Evolutionary conservation across 768 basidiomycete genomes (phyloP), one percentile per base, ranked within the genome.

Genomic region (Tylopilus cervinicoccineus): DNA sequence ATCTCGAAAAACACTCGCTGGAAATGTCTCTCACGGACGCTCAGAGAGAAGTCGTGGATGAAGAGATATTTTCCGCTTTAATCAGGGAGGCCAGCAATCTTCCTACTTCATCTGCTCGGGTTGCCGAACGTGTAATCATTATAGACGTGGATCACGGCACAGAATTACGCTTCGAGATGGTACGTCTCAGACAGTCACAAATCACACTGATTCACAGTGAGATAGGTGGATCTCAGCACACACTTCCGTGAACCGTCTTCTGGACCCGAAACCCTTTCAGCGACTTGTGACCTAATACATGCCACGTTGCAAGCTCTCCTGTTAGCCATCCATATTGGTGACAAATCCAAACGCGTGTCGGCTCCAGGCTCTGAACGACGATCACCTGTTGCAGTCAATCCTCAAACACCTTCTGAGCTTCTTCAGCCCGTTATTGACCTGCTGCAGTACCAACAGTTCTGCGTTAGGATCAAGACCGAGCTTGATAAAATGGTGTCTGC

Each of bases 381-480:
- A 43, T n/a, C n/a, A n/a, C 26, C 67, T 13, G 11, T 40, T 14
- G 47, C 51, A 31, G 31, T 55, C 5, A 52, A 28, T 17, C n/a
- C 19, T 6, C 51, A 49, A 27, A 50, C 56, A 7, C 42, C 72
- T n/a, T 76, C 79, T 14, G 72, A 73, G 3, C 65, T 91, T 31
- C 74, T 93, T 14, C 85, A 83, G 33, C 86, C 86, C 0, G 72
- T 91, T 52, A 83, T 91, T 51, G 88, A 91, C 61, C 57, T 90
- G 26, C 66, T 92, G 34, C 90, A 91, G 65, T 93, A 92, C 60
- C 78, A 79, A 56, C 78, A 79, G 22, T 90, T 93, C 63, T 86
- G 84, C 60, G 64, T 73, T 50, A 74, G 81, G 50, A 71, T 91
- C 39, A 75, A 77, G 52, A 47, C 63, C 1, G 85, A 88, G 67